Base-by-base conservation (phyloP, 768 basidiomycete genomes). In the Lactarius hatsudake region DNA sequence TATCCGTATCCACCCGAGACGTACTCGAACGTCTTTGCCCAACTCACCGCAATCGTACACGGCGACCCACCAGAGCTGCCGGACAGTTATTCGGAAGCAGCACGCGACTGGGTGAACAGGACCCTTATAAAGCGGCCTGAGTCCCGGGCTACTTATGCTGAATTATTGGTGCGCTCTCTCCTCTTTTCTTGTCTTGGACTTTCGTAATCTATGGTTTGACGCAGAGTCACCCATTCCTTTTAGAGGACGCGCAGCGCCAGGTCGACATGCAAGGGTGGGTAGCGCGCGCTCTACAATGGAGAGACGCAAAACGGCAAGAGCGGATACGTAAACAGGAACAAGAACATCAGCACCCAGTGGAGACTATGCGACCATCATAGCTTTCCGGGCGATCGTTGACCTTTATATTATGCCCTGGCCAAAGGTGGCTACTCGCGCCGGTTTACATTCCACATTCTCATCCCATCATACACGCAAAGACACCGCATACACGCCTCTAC, bases 1-100 rank as follows among this genome's bases (percentile, higher is more conserved):
- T 98, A 99, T 77, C 96, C 96, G 2, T 99, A 97, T 74, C 96
- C 96, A 36, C 96, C 96, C 32, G 96, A 98, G 79, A 96, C 94
- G 8, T 99, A 97, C 76, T 86, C 88, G 66, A 98, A 98, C 76
- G 95, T 98, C 18, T 97, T 99, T 78, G 96, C 96, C 2, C 96
- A 99, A 75, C 79, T 91, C 48, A 93, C 90, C n/a, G 96, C 96
- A 4, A 99, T 99, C 69, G 95, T 99, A 2, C 89, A 97, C 70
- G 96, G 95, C 0, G 92, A 94, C 64, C 90, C 95, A 12, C 96
- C 96, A 5, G 87, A 86, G 42, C 79, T 99, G 38, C 96, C 96
- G 23, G 83, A 86, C 1, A 80, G 79, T 1, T 93, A 88, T 76
- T 83, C 83, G 45, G 81, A 85, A 26, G 81, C 81, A 15, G 94